Evolutionary conservation across 306 rosid genomes (phyloP).

Genomic region (Sicyos edulis): DNA sequence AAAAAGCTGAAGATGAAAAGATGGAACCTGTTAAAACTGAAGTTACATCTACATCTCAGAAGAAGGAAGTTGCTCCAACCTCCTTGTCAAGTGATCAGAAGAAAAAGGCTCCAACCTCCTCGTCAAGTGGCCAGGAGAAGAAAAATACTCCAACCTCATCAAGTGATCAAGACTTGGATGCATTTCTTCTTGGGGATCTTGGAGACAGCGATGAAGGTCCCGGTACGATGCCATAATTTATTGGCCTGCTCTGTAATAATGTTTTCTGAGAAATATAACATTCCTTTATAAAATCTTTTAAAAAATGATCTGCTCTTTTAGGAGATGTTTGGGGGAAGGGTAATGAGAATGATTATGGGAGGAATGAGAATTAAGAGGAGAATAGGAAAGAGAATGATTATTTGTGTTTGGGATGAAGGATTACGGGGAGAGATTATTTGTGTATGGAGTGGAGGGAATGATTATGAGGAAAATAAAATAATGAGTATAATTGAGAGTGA

Average conservation of each 20-base stretch:
- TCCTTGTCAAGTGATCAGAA: constrained; percentile 27
- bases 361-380: too few species aligned
- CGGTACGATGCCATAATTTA: constrained; percentile 29
- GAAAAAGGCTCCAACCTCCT: constrained; percentile 25
- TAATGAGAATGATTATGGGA: too few species aligned
- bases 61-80: constrained; percentile 30
- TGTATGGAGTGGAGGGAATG: too few species aligned
- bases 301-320: background rate
- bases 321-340: too few species aligned
- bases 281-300: background rate
- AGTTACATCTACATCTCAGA: constrained; percentile 33
- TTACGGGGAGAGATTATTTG: too few species aligned
- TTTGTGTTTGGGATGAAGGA: too few species aligned
- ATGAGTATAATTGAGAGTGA: too few species aligned
- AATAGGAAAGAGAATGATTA: too few species aligned
- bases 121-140: too few species aligned
- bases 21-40: constrained; percentile 32
- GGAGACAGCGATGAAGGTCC: constrained; percentile 49
- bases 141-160: background rate
- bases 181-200: constrained; percentile 51
- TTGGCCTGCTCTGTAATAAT: background rate
- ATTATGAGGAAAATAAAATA: too few species aligned
- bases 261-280: background rate
- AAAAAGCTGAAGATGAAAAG: constrained; percentile 34
- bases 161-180: constrained; percentile 59